Conservation (phyloP, 1,139 yeast species). For the Candida tetrigidarum region DNA sequence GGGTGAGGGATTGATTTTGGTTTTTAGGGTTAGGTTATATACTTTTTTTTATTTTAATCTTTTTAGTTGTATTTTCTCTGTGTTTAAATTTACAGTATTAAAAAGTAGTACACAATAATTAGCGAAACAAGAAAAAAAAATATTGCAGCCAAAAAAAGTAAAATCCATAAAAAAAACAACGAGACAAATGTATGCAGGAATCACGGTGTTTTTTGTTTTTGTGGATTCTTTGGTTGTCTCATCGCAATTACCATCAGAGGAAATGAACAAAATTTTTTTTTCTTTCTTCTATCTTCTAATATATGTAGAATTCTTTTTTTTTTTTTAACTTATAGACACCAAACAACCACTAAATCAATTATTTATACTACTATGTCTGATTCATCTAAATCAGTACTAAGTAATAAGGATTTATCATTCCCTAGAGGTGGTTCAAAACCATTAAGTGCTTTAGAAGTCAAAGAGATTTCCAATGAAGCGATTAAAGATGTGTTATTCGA, state of each 20-base stretch:
- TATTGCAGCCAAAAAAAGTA: slow-evolving; percentile 9
- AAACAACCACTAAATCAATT: neutral
- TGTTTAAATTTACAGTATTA: slow-evolving; percentile 3
- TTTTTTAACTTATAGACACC: neutral
- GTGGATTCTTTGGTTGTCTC: neutral
- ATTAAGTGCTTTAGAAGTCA: slow-evolving; percentile 86
- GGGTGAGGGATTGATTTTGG: too few relatives aligned
- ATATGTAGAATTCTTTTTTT: neutral
- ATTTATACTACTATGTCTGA: slow-evolving; percentile 19
- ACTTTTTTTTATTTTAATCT: neutral
- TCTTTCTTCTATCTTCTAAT: neutral
- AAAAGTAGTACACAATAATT: too few relatives aligned
- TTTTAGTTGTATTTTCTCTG: neutral
- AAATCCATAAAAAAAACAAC: too few relatives aligned
- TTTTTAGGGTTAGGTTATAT: neutral
- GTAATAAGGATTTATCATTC: slow-evolving; percentile 70
- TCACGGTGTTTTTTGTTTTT: too few relatives aligned
- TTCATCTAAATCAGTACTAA: slow-evolving; percentile 24
- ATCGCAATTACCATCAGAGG: neutral
- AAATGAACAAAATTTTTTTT: slow-evolving; percentile 1
- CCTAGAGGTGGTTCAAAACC: slow-evolving; percentile 96
- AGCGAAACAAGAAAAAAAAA: slow-evolving; percentile 2
- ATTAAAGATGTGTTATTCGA: slow-evolving; percentile 84
- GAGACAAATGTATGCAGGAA: too few relatives aligned
- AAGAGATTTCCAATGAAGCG: slow-evolving; percentile 92